A percentile compares a stretch with the other conserved stretches of the same genome.
Evolutionary conservation across 2,329 filamentous ascomycete species (phyloP).

Genomic region (Elsinoe fawcettii): DNA sequence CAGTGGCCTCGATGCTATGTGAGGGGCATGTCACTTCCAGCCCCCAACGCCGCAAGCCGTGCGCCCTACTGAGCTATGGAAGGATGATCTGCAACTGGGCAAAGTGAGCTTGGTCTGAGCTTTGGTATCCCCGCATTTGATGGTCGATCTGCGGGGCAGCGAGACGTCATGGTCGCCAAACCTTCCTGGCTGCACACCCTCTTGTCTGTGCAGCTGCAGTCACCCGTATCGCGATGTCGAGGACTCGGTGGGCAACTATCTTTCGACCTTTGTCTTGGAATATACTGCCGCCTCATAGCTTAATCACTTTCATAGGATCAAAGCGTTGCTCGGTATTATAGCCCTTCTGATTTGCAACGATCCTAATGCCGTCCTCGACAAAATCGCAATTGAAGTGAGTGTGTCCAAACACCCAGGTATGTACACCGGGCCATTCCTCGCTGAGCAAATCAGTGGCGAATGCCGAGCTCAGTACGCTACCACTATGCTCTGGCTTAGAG

Average conservation of each 20-base stretch:
- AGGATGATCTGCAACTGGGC: neutral
- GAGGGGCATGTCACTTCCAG: neutral
- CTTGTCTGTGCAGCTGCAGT: neutral
- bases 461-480: slow-evolving; percentile 40
- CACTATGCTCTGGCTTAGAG: slow-evolving; percentile 41
- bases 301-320: neutral
- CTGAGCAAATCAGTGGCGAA: slow-evolving; percentile 45
- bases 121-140: neutral
- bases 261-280: no score
- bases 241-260: no score
- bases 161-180: neutral
- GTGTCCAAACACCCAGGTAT: slow-evolving; percentile 42
- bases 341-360: neutral
- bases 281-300: no score
- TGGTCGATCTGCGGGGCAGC: neutral
- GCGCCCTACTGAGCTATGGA: no score
- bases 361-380: slow-evolving; percentile 22
- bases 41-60: no score
- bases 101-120: neutral
- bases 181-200: neutral
- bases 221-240: neutral
- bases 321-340: neutral
- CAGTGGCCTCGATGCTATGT: neutral
- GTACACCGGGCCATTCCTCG: slow-evolving; percentile 13
- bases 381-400: slow-evolving; percentile 38